Base-by-base conservation (phyloP, 2,329 filamentous ascomycete genomes). In the Aspergillus sp. region DNA sequence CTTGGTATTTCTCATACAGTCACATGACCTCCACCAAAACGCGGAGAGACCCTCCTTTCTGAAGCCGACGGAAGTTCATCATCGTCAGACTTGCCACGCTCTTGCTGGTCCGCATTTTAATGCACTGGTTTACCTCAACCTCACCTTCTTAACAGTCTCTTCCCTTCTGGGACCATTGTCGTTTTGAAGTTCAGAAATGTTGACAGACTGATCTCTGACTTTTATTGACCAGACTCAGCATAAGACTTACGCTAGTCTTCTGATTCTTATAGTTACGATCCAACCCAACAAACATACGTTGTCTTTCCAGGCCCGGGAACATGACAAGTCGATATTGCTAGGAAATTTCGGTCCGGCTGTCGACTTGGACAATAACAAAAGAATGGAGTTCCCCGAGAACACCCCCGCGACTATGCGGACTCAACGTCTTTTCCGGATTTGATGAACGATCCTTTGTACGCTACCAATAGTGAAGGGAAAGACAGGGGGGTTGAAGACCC, bases 391-490 rank as follows among this genome's bases (percentile, higher is more conserved):
- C 43, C 52, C 52, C 33, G 47, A 49, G 36, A 52, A 53, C 44
- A 49, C 31, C 45, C 42, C 40, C 59, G 48, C 42, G 52, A 54
- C 36, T 46, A 49, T 44, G 46, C 52, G 42, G 50, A 41, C 35
- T 44, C 43, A 7, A 39, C 53, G 10, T 39, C 56, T 27, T 60
- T 61, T 19, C 71, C 74, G 31, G 76, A 81, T 52, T 52, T 80
- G 53, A 81, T 79, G 78, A 80, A 79, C 61, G 76, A 81, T 53
- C 72, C 75, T 37, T 64, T 70, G 42, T 77, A 72, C 52, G 71
- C 67, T 48, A 68, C 66, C 12, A 72, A 72, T 44, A 43, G 47
- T 27, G 60, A 64, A 40, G 53, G 58, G 37, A 67, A 67, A 50
- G 61, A 63, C 30, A 67, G 58, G 45, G 60, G 60, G 12, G 33